A percentile compares a stretch with the other conserved stretches of the same genome.
Evolutionary conservation across 495 filamentous ascomycete genomes (phyloP).

Genomic region (Aspergillus heteromorphus): DNA sequence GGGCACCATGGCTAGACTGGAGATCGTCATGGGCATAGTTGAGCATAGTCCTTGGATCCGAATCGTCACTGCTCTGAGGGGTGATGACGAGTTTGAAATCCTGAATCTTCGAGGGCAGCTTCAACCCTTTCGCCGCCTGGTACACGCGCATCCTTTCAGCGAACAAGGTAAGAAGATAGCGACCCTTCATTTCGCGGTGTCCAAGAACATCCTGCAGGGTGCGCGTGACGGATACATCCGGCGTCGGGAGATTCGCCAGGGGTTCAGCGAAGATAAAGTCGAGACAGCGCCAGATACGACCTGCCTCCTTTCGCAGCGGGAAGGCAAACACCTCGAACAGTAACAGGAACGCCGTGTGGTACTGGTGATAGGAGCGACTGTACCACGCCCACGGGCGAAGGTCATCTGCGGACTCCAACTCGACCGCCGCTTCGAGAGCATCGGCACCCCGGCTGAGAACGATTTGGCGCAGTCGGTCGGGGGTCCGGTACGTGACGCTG

Average conservation of each 20-base stretch:
- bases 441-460: slow-evolving; percentile 26
- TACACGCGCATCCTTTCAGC: slow-evolving; percentile 1
- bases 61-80: not conserved
- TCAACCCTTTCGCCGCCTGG: not conserved
- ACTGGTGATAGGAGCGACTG: not conserved
- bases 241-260: not conserved
- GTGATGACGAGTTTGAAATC: not conserved
- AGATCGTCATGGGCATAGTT: slow-evolving; percentile 2
- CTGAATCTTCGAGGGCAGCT: not conserved
- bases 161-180: not conserved
- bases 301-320: not conserved
- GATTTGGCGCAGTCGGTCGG: slow-evolving; percentile 25
- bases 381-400: slow-evolving; percentile 4
- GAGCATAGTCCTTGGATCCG: not conserved
- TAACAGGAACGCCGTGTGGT: slow-evolving; percentile 1
- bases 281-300: slow-evolving; percentile 5
- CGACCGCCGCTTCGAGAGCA: slow-evolving; percentile 25
- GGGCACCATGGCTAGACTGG: not conserved
- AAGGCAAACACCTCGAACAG: not conserved
- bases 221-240: not conserved
- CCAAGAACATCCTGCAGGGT: not conserved
- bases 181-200: not conserved
- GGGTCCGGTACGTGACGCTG: slow-evolving; percentile 13
- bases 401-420: slow-evolving; percentile 21
- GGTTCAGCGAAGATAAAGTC: slow-evolving; percentile 5